These are phyloP conservation scores for Exophiala spinifera DNA, from an alignment of 2,329 filamentous ascomycete genomes.

Conservation along the genomic window DNA sequence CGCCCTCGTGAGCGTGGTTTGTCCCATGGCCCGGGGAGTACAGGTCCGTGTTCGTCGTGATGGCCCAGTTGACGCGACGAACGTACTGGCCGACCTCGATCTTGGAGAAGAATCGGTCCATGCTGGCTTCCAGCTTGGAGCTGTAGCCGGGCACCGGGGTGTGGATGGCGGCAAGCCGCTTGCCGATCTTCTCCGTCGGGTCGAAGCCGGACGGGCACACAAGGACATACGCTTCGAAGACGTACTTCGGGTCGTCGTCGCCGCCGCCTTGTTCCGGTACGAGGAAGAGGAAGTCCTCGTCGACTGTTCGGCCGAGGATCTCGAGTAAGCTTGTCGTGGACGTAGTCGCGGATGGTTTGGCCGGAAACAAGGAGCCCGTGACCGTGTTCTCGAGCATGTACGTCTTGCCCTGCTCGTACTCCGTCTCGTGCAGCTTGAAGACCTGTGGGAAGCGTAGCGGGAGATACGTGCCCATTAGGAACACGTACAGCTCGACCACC, in stretches of 20 bases:
- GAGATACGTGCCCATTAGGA: conserved; percentile 54
- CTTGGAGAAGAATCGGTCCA: conserved; percentile 60
- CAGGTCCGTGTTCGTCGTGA: conserved; percentile 40
- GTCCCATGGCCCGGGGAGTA: conserved; percentile 38
- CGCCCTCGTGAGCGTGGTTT: conserved; percentile 33
- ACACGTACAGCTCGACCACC: conserved; percentile 56
- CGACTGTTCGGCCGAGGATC: conserved; percentile 52
- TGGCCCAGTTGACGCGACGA: conserved; percentile 52
- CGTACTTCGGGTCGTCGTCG: conserved; percentile 44
- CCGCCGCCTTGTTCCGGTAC: conserved; percentile 40
- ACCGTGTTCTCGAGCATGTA: conserved; percentile 45
- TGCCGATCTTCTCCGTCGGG: conserved; percentile 53
- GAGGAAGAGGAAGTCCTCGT: conserved; percentile 60
- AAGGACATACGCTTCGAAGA: conserved; percentile 54
- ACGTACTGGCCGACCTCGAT: conserved; percentile 55
- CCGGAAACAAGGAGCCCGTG: conserved; percentile 44
- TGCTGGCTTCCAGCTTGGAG: conserved; percentile 55
- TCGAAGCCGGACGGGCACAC: conserved; percentile 60
- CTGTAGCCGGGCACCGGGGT: conserved; percentile 57
- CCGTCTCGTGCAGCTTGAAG: conserved; percentile 41
- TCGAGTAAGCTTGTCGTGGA: conserved; percentile 43
- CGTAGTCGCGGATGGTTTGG: conserved; percentile 32
- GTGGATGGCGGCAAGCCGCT: conserved; percentile 56
- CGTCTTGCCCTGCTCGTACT: conserved; percentile 29
- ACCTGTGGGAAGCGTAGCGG: conserved; percentile 56